Evolutionary conservation across 768 basidiomycete genomes (phyloP).

Genomic region (Tubosaeta sp.): DNA sequence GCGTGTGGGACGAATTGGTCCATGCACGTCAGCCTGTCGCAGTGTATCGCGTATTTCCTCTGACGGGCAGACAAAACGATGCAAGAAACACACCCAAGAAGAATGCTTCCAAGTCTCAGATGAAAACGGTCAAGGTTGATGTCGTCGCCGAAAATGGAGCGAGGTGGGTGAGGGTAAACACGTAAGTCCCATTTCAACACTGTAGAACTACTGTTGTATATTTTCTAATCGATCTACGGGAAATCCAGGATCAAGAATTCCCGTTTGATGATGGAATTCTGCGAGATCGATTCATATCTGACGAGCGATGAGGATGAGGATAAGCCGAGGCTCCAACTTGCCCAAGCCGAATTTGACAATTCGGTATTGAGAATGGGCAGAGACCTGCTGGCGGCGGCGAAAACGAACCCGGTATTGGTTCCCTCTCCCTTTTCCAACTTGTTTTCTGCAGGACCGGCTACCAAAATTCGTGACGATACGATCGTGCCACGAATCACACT

Average conservation of each 20-base stretch:
- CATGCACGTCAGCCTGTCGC: conserved; percentile 56
- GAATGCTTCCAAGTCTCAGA: not conserved
- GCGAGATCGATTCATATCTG: conserved; percentile 79
- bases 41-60: conserved; percentile 44
- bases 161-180: conserved; percentile 83
- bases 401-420: conserved; percentile 45
- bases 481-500: conserved; percentile 48
- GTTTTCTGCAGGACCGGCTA: conserved; percentile 5
- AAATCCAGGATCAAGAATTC: conserved; percentile 67
- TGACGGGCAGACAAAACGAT: not conserved
- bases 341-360: conserved; percentile 59
- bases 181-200: conserved; percentile 46
- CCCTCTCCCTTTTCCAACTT: not conserved
- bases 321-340: conserved; percentile 38
- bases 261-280: conserved; percentile 73
- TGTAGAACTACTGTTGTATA: not conserved
- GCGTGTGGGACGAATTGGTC: conserved; percentile 78
- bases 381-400: conserved; percentile 61
- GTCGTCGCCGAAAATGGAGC: conserved; percentile 72
- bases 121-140: conserved; percentile 62
- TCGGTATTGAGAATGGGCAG: conserved; percentile 69
- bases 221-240: not conserved
- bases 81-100: not conserved
- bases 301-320: conserved; percentile 48
- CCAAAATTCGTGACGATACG: conserved; percentile 8